phyloP scores from a whole-genome alignment of 2,329 filamentous ascomycete genomes.

The Pyrenophora graminea region DNA sequence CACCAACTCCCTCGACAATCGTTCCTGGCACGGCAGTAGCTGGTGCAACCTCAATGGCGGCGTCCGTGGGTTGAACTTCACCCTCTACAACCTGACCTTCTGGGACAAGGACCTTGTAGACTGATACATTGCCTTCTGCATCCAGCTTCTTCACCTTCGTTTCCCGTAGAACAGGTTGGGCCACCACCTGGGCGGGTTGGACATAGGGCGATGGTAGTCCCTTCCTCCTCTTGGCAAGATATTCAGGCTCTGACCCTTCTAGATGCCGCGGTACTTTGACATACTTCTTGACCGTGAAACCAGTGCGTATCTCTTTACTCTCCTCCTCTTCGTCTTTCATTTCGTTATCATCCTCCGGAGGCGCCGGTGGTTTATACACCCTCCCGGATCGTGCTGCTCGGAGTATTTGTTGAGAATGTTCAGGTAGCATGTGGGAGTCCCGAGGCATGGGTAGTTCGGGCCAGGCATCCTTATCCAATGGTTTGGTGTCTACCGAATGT shows the following conservation, averaged over 20 bases:
- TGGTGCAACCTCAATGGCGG: constrained; percentile 51
- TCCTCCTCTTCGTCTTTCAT: constrained; percentile 51
- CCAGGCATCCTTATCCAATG: constrained; percentile 67
- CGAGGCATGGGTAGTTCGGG: constrained; percentile 87
- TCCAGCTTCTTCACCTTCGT: constrained; percentile 80
- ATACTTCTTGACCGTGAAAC: constrained; percentile 64
- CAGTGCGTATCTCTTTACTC: constrained; percentile 51
- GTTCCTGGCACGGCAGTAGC: constrained; percentile 60
- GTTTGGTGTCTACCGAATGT: constrained; percentile 65
- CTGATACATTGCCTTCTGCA: constrained; percentile 75
- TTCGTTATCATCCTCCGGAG: constrained; percentile 66
- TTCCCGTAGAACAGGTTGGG: constrained; percentile 63
- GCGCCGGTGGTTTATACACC: constrained; percentile 72
- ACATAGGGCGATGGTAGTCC: constrained; percentile 57
- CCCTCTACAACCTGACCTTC: constrained; percentile 81
- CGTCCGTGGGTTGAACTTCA: constrained; percentile 69
- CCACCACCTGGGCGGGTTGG: constrained; percentile 21
- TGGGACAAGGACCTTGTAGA: constrained; percentile 80
- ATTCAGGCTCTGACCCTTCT: constrained; percentile 64
- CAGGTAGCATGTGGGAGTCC: constrained; percentile 75
- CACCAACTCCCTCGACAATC: constrained; percentile 62
- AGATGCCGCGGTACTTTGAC: constrained; percentile 59
- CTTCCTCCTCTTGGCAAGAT: constrained; percentile 64
- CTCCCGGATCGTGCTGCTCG: constrained; percentile 78
- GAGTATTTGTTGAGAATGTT: constrained; percentile 80